Evolutionary conservation across 306 rosid species (phyloP), one percentile per base, ranked within the genome.

Genomic region (Cicer bijugum): DNA sequence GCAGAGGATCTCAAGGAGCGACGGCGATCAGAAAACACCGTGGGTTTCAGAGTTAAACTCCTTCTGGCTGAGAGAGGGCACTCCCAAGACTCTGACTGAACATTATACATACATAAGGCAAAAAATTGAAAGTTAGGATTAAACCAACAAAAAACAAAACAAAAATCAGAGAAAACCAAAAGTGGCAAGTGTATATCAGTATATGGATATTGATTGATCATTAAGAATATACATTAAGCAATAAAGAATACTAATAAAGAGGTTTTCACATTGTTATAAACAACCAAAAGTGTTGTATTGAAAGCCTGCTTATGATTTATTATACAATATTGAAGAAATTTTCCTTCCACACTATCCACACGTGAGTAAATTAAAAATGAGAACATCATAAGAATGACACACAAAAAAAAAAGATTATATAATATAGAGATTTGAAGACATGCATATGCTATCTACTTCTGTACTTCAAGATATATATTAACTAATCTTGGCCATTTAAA

Each of bases 31-130:
- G 33, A 28, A 28, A 28, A 28, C 33, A 28, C 4, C 50, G 28
- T 3, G 33, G 33, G 4, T 0, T 3, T 28, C 44, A 10, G 9
- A 58, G 15, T 67, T 42, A 17, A 35, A 39, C 4, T 20, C 66
- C n/a, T 60, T 15, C 5, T 17, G 1, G 19, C 1, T 1, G 33
- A 15, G 44, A 56, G 1, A 64, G 78, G 61, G 37, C 69, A 19
- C 9, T 43, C 6, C 82, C 43, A 71, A 57, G 75, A 73, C 12
- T 73, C 75, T 14, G 64, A 47, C 83, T 79, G 48, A 53, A 78
- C 43, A 65, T 56, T 20, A 28, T 28, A 1, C 33, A 20, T 6
- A 39, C 64, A 79, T 28, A 12, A 14, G 44, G 9, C 58, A 74
- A 80, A 65, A 74, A 51, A 38, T 39, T 39, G 56, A 52, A 48